Conservation (phyloP, 2,329 filamentous ascomycete species). For the Colletotrichum lini region DNA sequence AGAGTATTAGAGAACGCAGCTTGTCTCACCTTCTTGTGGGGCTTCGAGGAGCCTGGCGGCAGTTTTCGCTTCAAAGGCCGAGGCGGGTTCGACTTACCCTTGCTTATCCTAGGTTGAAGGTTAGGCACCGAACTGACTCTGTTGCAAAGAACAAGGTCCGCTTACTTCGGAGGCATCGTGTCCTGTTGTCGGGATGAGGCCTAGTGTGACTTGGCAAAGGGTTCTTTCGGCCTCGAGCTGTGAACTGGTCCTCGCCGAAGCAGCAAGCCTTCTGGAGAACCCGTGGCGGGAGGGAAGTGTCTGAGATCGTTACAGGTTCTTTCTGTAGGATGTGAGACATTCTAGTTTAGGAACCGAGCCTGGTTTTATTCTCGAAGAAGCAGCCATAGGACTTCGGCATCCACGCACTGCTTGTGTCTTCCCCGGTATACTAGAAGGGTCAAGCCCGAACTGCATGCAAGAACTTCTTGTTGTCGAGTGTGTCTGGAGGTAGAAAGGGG, state of each 20-base stretch:
- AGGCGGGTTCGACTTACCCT: neutral
- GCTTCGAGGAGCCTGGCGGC: neutral
- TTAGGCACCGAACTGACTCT: neutral
- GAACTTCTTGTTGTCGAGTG: neutral
- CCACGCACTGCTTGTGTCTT: neutral
- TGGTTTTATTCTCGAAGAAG: neutral
- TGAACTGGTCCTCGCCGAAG: too few species aligned
- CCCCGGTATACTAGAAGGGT: neutral
- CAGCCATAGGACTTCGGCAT: too few species aligned
- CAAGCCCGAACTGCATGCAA: neutral
- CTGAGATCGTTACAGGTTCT: too few species aligned
- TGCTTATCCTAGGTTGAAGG: neutral
- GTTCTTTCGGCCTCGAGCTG: too few species aligned
- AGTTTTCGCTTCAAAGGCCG: neutral
- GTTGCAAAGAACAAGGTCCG: neutral
- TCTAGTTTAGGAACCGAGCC: neutral
- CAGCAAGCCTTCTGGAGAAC: too few species aligned
- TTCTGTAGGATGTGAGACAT: neutral
- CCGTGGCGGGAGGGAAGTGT: too few species aligned
- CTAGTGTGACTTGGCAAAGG: neutral
- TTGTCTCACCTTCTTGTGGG: neutral
- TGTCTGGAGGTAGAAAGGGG: too few species aligned
- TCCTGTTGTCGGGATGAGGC: neutral
- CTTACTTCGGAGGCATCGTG: neutral
- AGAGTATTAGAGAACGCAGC: fast-evolving